These are phyloP conservation scores for Pascua guehoae DNA, from an alignment of 1,284 basidiomycete genomes.

Conservation along the genomic window DNA sequence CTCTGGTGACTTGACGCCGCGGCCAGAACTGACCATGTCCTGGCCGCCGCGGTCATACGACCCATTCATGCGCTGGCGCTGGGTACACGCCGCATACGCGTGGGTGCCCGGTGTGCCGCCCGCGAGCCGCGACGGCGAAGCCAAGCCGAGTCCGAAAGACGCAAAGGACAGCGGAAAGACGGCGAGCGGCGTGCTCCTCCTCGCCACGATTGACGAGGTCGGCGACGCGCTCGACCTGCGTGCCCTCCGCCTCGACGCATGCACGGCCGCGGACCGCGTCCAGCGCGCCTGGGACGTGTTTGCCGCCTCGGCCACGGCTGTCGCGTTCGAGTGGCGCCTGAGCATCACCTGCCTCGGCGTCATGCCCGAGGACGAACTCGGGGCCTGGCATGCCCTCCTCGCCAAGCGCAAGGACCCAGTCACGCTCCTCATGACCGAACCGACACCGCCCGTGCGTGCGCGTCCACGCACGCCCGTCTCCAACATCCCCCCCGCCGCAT, in stretches of 20 bases:
- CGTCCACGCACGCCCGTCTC: slow-evolving; percentile 16
- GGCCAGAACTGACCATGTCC: slow-evolving; percentile 30
- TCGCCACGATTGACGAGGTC: slow-evolving; percentile 27
- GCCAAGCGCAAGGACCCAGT: slow-evolving; percentile 7
- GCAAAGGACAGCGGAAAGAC: background rate
- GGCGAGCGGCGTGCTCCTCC: slow-evolving; percentile 14
- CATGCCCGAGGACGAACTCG: slow-evolving; percentile 26
- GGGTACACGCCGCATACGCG: slow-evolving; percentile 30
- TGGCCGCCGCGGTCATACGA: slow-evolving; percentile 41
- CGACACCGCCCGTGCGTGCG: background rate
- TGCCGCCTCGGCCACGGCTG: slow-evolving; percentile 53
- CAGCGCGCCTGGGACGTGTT: slow-evolving; percentile 39
- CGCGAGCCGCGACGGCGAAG: no score
- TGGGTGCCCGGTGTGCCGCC: slow-evolving; percentile 2
- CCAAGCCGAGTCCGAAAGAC: no score
- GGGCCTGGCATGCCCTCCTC: slow-evolving; percentile 24
- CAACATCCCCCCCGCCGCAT: slow-evolving; percentile 25
- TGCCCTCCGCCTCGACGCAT: slow-evolving; percentile 5
- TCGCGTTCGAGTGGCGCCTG: slow-evolving; percentile 32
- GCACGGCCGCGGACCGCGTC: slow-evolving; percentile 4
- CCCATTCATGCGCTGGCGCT: slow-evolving; percentile 34
- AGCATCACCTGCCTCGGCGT: slow-evolving; percentile 21
- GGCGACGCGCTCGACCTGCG: slow-evolving; percentile 31
- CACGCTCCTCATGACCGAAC: slow-evolving; percentile 23
- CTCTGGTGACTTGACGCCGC: slow-evolving; percentile 14